phyloP scores from a whole-genome alignment of 2,329 filamentous ascomycete genomes.

The Talaromyces sp. region DNA sequence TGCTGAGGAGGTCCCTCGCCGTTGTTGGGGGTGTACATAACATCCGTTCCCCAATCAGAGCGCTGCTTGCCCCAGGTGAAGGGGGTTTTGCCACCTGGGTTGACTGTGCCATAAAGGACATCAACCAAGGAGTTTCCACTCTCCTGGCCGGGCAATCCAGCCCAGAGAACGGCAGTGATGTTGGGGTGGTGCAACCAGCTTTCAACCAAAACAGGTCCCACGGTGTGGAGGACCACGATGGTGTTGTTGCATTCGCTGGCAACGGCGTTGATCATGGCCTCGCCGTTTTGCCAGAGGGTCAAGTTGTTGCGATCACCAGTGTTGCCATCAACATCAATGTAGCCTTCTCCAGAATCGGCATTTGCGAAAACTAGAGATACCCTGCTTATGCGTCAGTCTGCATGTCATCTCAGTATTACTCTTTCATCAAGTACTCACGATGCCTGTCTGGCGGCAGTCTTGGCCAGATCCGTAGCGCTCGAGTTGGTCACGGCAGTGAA shows the following conservation, averaged over 20 bases:
- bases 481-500: constrained; percentile 56
- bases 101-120: constrained; percentile 63
- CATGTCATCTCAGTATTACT: background rate
- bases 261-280: constrained; percentile 74
- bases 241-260: constrained; percentile 77
- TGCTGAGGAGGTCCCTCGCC: constrained; percentile 52
- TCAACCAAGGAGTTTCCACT: constrained; percentile 70
- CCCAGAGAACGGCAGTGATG: constrained; percentile 70
- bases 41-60: constrained; percentile 50
- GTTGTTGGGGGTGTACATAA: constrained; percentile 55
- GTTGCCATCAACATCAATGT: constrained; percentile 75
- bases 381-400: constrained; percentile 14
- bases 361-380: constrained; percentile 81
- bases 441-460: constrained; percentile 46
- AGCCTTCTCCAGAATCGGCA: constrained; percentile 79
- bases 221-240: constrained; percentile 83
- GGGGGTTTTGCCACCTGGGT: constrained; percentile 56
- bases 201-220: constrained; percentile 70
- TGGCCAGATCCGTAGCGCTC: constrained; percentile 48
- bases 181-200: constrained; percentile 57
- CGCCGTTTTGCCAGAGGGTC: constrained; percentile 79
- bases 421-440: constrained; percentile 17
- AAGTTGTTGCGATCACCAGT: constrained; percentile 86
- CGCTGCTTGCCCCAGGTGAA: constrained; percentile 54
- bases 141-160: constrained; percentile 68